Evolutionary conservation across 2,329 filamentous ascomycete species (phyloP).

Genomic region (Calonectria crousiana): DNA sequence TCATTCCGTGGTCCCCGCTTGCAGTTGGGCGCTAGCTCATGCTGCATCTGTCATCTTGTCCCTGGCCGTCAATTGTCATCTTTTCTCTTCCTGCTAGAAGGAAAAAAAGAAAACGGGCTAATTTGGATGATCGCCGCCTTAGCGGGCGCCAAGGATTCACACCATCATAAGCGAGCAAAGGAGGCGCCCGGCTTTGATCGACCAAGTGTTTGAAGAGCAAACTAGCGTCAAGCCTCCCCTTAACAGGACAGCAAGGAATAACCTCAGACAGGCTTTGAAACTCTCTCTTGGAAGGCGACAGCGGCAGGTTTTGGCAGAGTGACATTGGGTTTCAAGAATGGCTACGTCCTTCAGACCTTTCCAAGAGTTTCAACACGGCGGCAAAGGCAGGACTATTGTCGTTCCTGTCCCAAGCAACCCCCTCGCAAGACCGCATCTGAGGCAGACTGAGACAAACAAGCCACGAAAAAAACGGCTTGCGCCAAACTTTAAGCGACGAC

Average conservation of each 20-base stretch:
- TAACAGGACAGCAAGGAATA: conserved; percentile 8
- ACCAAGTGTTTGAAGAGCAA: conserved; percentile 40
- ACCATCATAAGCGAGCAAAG: conserved; percentile 10
- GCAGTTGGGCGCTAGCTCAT: conserved; percentile 33
- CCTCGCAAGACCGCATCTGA: conserved; percentile 29
- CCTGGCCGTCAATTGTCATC: conserved; percentile 25
- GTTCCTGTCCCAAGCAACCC: not conserved
- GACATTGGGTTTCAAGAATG: not conserved
- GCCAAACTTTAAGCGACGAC: conserved; percentile 44
- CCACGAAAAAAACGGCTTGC: conserved; percentile 29
- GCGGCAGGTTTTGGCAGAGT: not conserved
- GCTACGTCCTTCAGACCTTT: not conserved
- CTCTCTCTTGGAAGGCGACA: not conserved
- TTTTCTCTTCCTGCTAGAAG: conserved; percentile 36
- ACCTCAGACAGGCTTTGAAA: conserved; percentile 25
- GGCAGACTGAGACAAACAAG: conserved; percentile 35
- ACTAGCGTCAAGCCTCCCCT: conserved; percentile 24
- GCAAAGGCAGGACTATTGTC: not conserved
- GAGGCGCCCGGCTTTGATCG: conserved; percentile 37
- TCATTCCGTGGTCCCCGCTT: conserved; percentile 31
- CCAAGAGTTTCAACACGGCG: not conserved
- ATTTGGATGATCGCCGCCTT: conserved; percentile 46
- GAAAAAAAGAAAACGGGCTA: conserved; percentile 42
- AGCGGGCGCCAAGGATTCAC: conserved; percentile 39
- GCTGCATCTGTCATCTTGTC: conserved; percentile 28